These are phyloP conservation scores for Penicillium silybi DNA, from an alignment of 495 filamentous ascomycete species.

Conservation along the genomic window DNA sequence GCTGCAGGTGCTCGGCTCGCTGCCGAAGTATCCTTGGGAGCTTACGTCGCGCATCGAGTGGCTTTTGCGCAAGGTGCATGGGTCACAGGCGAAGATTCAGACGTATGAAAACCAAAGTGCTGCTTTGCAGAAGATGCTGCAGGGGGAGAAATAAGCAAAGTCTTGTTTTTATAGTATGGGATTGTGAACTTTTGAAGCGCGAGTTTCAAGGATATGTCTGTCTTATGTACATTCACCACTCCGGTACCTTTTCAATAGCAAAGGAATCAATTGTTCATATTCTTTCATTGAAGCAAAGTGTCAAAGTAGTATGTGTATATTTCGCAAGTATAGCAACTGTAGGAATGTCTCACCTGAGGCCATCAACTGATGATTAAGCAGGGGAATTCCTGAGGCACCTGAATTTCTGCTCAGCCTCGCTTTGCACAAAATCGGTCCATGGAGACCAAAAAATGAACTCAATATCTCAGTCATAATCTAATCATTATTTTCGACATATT, in stretches of 20 bases:
- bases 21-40: slow-evolving; percentile 63
- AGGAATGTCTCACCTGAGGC: neutral
- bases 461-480: neutral
- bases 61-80: slow-evolving; percentile 66
- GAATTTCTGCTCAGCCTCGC: neutral
- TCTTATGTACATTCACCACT: neutral
- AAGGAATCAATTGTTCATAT: neutral
- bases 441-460: neutral
- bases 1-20: slow-evolving; percentile 57
- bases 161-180: neutral
- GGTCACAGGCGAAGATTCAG: slow-evolving; percentile 71
- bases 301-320: neutral
- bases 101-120: slow-evolving; percentile 69
- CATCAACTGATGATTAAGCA: slow-evolving; percentile 1
- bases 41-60: slow-evolving; percentile 59
- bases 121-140: slow-evolving; percentile 58
- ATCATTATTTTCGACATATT: neutral
- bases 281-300: neutral
- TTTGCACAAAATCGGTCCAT: neutral
- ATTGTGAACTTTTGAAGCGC: neutral
- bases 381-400: neutral
- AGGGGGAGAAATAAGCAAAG: slow-evolving; percentile 22
- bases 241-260: neutral
- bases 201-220: neutral
- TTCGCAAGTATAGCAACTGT: neutral